Evolutionary conservation across 495 filamentous ascomycete species (phyloP).

Genomic region (Penicillium antarcticum): DNA sequence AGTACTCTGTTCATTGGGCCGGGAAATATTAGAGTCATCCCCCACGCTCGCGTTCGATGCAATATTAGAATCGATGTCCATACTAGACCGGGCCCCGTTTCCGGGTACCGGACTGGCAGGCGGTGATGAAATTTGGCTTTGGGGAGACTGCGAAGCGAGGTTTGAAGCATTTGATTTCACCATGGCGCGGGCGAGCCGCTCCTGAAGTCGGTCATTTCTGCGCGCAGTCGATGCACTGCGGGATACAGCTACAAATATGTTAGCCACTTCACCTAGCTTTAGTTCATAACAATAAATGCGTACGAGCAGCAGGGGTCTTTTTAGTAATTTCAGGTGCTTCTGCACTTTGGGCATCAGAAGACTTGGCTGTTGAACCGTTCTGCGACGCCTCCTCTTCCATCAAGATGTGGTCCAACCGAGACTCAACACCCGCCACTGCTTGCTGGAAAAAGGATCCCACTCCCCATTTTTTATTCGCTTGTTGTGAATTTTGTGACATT

Average conservation of each 20-base stretch:
- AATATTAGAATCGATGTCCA: conserved; percentile 34
- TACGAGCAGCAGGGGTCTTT: conserved; percentile 23
- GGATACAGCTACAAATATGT: conserved; percentile 43
- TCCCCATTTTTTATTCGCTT: conserved; percentile 41
- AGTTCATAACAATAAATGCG: not conserved
- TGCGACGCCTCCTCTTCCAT: conserved; percentile 64
- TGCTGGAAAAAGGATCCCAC: conserved; percentile 80
- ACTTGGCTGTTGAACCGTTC: conserved; percentile 21
- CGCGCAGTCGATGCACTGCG: conserved; percentile 48
- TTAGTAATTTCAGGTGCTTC: conserved; percentile 9
- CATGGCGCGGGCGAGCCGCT: conserved; percentile 72
- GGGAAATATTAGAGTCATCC: conserved; percentile 14
- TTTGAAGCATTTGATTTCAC: conserved; percentile 39
- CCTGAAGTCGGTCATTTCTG: conserved; percentile 78
- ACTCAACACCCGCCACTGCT: conserved; percentile 91
- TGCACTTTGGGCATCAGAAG: conserved; percentile 15
- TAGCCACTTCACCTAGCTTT: conserved; percentile 8
- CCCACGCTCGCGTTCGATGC: conserved; percentile 15
- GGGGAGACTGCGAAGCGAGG: conserved; percentile 29
- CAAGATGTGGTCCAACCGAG: conserved; percentile 85
- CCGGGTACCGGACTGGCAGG: conserved; percentile 34
- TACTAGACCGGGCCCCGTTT: conserved; percentile 34
- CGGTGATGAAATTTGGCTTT: conserved; percentile 30
- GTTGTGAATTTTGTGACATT: conserved; percentile 40
- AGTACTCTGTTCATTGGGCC: conserved; percentile 8